phyloP scores from a whole-genome alignment of 2,329 filamentous ascomycete species.

The Cercospora zeae-maydis region DNA sequence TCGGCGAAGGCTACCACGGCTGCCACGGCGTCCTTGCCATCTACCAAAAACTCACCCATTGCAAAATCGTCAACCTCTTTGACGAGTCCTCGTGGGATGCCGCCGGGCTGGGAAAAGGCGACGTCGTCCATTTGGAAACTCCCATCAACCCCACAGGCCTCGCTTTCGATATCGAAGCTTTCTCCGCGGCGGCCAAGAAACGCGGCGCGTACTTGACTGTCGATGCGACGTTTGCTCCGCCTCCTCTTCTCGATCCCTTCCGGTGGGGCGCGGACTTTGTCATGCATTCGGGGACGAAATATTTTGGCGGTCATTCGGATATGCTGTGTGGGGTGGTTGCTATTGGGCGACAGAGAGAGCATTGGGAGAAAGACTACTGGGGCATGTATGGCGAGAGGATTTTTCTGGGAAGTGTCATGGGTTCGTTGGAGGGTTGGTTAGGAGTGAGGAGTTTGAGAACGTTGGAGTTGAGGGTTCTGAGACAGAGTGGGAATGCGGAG shows the following conservation, averaged over 20 bases:
- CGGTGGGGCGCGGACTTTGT: slow-evolving; percentile 74
- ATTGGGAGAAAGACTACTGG: slow-evolving; percentile 52
- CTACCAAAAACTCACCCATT: slow-evolving; percentile 69
- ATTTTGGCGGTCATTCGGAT: slow-evolving; percentile 92
- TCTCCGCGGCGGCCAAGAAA: slow-evolving; percentile 67
- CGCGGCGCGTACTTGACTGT: slow-evolving; percentile 74
- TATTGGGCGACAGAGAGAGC: slow-evolving; percentile 44
- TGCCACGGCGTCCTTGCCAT: slow-evolving; percentile 80
- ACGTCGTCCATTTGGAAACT: slow-evolving; percentile 88
- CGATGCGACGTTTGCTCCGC: slow-evolving; percentile 90
- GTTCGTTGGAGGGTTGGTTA: slow-evolving; percentile 86
- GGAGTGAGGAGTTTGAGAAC: slow-evolving; percentile 83
- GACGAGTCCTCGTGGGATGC: slow-evolving; percentile 51
- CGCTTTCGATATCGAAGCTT: slow-evolving; percentile 68
- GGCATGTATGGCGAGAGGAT: slow-evolving; percentile 65
- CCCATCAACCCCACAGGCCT: slow-evolving; percentile 88
- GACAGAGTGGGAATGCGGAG: slow-evolving; percentile 70
- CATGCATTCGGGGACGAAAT: slow-evolving; percentile 94
- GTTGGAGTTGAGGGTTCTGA: slow-evolving; percentile 73
- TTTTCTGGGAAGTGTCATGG: slow-evolving; percentile 80
- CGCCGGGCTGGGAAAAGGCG: slow-evolving; percentile 66
- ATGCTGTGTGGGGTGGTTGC: slow-evolving; percentile 83
- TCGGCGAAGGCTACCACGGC: slow-evolving; percentile 86
- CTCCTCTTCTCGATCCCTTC: slow-evolving; percentile 84
- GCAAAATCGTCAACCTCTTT: slow-evolving; percentile 66